Evolutionary conservation across 192 early-diverging fungal species (phyloP).

Genomic region (Backusella liffmaniae): DNA sequence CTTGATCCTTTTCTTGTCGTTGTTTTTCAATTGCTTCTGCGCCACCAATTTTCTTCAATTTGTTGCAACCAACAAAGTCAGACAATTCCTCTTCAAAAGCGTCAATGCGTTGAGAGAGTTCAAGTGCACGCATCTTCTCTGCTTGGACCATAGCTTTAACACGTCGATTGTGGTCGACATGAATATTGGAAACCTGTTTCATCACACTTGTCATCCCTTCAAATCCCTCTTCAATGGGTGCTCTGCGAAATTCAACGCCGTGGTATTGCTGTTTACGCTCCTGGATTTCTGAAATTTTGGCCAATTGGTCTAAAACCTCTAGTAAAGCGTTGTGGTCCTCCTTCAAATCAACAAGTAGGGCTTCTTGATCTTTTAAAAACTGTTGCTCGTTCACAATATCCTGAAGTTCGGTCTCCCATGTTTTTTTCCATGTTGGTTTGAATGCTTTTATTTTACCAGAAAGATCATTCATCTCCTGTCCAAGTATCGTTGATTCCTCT

Average conservation of each 20-base stretch:
- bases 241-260: conserved; percentile 5
- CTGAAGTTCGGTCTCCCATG: conserved; percentile 79
- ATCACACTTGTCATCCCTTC: conserved; percentile 64
- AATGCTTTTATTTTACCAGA: conserved; percentile 54
- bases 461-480: conserved; percentile 43
- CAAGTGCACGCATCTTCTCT: conserved; percentile 58
- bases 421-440: conserved; percentile 68
- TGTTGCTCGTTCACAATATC: conserved; percentile 72
- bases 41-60: conserved; percentile 71
- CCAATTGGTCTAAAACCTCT: conserved; percentile 55
- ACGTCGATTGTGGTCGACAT: conserved; percentile 58
- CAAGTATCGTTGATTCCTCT: conserved; percentile 46
- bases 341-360: conserved; percentile 57
- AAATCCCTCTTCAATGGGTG: conserved; percentile 45
- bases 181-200: conserved; percentile 62
- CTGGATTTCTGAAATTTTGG: conserved; percentile 54
- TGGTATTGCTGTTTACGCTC: conserved; percentile 32
- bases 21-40: conserved; percentile 66
- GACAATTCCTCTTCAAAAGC: conserved; percentile 74
- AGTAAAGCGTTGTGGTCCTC: conserved; percentile 58
- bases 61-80: conserved; percentile 59
- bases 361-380: conserved; percentile 75
- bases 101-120: conserved; percentile 63
- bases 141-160: conserved; percentile 63
- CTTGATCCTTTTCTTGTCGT: conserved; percentile 61